Evolutionary conservation across 768 basidiomycete genomes (phyloP).

Genomic region (Rubroboletus pulcherrimus): DNA sequence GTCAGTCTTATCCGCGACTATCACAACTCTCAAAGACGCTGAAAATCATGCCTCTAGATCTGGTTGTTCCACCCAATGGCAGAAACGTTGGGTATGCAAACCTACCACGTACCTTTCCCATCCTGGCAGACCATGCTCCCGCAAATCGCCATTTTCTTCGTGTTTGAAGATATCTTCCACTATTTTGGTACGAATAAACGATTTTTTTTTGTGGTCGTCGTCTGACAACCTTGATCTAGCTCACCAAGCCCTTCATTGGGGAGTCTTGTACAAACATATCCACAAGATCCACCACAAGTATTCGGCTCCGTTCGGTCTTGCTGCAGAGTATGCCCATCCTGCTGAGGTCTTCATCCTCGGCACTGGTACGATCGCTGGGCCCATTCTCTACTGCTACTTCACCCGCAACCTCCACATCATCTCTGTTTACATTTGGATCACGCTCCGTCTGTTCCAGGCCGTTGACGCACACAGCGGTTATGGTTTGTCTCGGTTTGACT

Average conservation of each 20-base stretch:
- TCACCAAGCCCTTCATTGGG: constrained; percentile 85
- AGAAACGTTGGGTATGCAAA: constrained; percentile 82
- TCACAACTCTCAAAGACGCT: not conserved
- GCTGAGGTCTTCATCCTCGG: constrained; percentile 95
- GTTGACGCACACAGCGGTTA: constrained; percentile 97
- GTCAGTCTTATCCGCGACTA: constrained; percentile 40
- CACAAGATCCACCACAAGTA: constrained; percentile 99
- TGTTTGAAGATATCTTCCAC: constrained; percentile 96
- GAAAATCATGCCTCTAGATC: constrained; percentile 47
- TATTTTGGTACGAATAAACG: constrained; percentile 59
- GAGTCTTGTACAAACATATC: constrained; percentile 82
- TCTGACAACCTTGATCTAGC: constrained; percentile 41
- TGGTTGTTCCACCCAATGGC: constrained; percentile 91
- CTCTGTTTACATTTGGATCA: constrained; percentile 93
- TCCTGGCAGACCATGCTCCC: constrained; percentile 60
- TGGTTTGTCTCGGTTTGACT: constrained; percentile 45
- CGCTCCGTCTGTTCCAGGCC: constrained; percentile 91
- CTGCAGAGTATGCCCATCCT: constrained; percentile 97
- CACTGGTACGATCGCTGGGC: constrained; percentile 84
- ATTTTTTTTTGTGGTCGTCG: not conserved
- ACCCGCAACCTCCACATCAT: constrained; percentile 77
- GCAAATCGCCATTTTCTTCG: constrained; percentile 85
- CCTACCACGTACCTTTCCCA: constrained; percentile 92
- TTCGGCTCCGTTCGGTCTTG: constrained; percentile 94
- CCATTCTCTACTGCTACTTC: constrained; percentile 80